phyloP scores from a whole-genome alignment of 495 filamentous ascomycete species.

The Daldinia caldariorum region DNA sequence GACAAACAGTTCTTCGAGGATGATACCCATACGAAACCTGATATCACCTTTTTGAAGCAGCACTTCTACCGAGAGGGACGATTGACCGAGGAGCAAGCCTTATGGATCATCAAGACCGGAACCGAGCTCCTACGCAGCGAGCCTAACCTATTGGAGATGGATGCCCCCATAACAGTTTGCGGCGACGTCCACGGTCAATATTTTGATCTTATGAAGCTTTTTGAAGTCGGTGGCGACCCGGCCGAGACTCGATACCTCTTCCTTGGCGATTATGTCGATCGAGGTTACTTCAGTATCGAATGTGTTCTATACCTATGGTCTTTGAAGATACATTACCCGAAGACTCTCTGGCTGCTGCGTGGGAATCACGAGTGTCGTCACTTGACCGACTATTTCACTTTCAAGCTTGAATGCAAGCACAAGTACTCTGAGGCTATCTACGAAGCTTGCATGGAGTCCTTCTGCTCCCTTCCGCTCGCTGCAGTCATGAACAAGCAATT shows the following conservation, averaged over 20 bases:
- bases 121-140: constrained; percentile 84
- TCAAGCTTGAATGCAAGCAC: constrained; percentile 99
- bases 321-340: constrained; percentile 98
- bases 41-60: constrained; percentile 94
- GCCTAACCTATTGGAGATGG: constrained; percentile 98
- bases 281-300: constrained; percentile 99
- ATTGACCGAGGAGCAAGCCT: constrained; percentile 93
- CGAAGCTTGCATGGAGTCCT: constrained; percentile 97
- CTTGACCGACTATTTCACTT: constrained; percentile 99
- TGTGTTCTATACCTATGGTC: constrained; percentile 98
- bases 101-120: constrained; percentile 91
- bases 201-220: constrained; percentile 99
- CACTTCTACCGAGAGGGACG: constrained; percentile 98
- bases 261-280: constrained; percentile 96
- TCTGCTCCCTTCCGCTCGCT: constrained; percentile 92
- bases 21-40: constrained; percentile 85
- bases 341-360: constrained; percentile 94
- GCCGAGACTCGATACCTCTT: constrained; percentile 96
- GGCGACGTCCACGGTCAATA: constrained; percentile 99
- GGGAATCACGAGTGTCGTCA: constrained; percentile 99
- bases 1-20: constrained; percentile 80
- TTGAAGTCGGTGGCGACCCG: constrained; percentile 97
- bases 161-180: constrained; percentile 99
- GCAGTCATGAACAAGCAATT: constrained; percentile 99
- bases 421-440: constrained; percentile 97